phyloP scores from a whole-genome alignment of 2,329 filamentous ascomycete species.

The Mollisia scopiformis region DNA sequence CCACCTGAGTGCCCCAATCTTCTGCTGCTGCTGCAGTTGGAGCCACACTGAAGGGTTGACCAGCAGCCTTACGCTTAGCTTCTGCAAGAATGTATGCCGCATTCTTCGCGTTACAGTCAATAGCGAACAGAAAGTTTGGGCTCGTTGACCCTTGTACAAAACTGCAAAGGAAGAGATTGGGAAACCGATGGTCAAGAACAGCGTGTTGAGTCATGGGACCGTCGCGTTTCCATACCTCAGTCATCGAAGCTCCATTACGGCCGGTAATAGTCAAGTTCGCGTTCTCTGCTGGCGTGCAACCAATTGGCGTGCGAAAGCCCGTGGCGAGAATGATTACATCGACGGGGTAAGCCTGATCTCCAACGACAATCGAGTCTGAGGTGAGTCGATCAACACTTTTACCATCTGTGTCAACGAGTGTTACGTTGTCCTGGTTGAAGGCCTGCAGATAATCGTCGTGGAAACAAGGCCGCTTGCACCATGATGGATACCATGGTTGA shows the following conservation, averaged over 20 bases:
- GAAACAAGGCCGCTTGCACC: constrained; percentile 67
- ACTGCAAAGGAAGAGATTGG: constrained; percentile 56
- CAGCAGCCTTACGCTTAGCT: constrained; percentile 30
- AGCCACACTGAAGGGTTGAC: constrained; percentile 41
- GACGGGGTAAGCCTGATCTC: constrained; percentile 49
- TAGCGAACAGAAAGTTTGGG: constrained; percentile 42
- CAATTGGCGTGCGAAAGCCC: constrained; percentile 32
- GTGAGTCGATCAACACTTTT: constrained; percentile 53
- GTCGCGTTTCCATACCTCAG: constrained; percentile 46
- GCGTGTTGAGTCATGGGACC: constrained; percentile 56
- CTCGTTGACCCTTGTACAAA: constrained; percentile 44
- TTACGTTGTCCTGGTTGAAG: constrained; percentile 63
- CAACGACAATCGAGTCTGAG: constrained; percentile 48
- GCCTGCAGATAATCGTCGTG: constrained; percentile 60
- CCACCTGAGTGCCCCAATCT: constrained; percentile 46
- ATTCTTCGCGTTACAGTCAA: constrained; percentile 44
- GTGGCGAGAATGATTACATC: constrained; percentile 51
- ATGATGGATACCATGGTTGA: constrained; percentile 60
- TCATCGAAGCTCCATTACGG: constrained; percentile 46
- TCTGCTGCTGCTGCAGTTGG: constrained; percentile 49
- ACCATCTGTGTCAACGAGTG: constrained; percentile 61
- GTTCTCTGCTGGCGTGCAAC: constrained; percentile 34
- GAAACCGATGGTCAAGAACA: constrained; percentile 50
- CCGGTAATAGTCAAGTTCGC: constrained; percentile 46
- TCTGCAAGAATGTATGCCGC: constrained; percentile 47